These are phyloP conservation scores for Hansenula sp. DNA, from an alignment of 1,139 yeast genomes.

Conservation along the genomic window DNA sequence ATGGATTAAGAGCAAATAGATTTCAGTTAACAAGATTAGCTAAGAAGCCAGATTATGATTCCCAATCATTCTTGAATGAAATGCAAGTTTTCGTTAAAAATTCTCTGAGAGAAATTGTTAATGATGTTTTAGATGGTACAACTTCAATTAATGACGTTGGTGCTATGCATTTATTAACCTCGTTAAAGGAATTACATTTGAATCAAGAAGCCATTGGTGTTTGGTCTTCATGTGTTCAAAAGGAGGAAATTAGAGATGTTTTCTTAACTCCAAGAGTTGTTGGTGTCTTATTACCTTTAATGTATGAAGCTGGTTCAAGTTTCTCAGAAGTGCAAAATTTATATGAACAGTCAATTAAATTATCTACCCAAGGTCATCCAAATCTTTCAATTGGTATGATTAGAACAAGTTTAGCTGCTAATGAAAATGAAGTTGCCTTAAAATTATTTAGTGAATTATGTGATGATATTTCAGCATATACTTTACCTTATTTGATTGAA, in stretches of 20 bases:
- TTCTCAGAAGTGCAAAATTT: slow-evolving; percentile 56
- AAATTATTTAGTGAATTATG: slow-evolving; percentile 44
- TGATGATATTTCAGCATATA: slow-evolving; percentile 26
- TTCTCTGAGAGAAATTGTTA: slow-evolving; percentile 45
- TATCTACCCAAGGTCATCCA: slow-evolving; percentile 32
- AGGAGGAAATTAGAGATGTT: slow-evolving; percentile 20
- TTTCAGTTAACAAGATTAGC: slow-evolving; percentile 44
- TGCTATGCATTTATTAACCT: slow-evolving; percentile 52
- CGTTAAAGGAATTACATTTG: slow-evolving; percentile 51
- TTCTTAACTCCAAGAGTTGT: slow-evolving; percentile 54
- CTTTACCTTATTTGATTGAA: slow-evolving; percentile 48
- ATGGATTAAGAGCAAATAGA: slow-evolving; percentile 47
- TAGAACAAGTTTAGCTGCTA: slow-evolving; percentile 52
- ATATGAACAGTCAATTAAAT: slow-evolving; percentile 34
- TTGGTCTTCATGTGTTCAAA: slow-evolving; percentile 43
- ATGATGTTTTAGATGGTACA: slow-evolving; percentile 41
- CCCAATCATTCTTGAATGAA: slow-evolving; percentile 46
- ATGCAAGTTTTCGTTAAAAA: slow-evolving; percentile 41
- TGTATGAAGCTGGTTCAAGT: slow-evolving; percentile 57
- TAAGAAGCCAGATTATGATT: slow-evolving; percentile 52
- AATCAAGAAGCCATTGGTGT: slow-evolving; percentile 50
- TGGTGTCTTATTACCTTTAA: slow-evolving; percentile 68
- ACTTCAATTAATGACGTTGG: slow-evolving; percentile 46
- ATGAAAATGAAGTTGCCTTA: slow-evolving; percentile 48
- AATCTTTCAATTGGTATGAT: slow-evolving; percentile 58